Conservation (phyloP, 176 grass and related monocot genomes). For the Zoysia japonica region DNA sequence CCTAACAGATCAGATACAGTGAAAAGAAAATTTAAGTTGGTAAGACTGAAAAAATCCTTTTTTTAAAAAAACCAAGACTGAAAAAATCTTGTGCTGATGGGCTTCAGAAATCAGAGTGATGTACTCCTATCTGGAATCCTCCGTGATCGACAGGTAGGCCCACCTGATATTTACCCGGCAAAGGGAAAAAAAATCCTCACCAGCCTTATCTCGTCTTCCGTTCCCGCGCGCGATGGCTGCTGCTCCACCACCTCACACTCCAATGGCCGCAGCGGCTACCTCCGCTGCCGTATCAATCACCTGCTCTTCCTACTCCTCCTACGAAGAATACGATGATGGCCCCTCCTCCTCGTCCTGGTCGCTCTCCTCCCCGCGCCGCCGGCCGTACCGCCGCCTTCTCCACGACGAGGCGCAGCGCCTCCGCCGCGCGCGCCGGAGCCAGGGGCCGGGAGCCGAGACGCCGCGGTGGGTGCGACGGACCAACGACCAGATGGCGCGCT, state of each 20-base stretch:
- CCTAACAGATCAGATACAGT: no score
- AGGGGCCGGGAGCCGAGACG: slow-evolving; percentile 69
- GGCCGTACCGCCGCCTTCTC: slow-evolving; percentile 64
- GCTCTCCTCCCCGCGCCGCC: slow-evolving; percentile 31
- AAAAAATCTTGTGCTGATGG: no score
- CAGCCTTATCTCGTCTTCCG: no score
- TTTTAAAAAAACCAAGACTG: no score
- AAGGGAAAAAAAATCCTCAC: no score
- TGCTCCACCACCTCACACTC: slow-evolving; percentile 21
- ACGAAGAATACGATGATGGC: background rate
- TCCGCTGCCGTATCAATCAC: background rate
- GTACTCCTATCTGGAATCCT: no score
- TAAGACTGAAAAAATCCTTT: no score
- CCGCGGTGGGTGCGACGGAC: slow-evolving; percentile 86
- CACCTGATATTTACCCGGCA: no score
- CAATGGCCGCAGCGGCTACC: slow-evolving; percentile 15
- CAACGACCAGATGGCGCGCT: slow-evolving; percentile 70
- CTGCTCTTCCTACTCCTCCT: slow-evolving; percentile 9
- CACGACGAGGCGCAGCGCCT: slow-evolving; percentile 74
- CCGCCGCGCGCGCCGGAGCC: slow-evolving; percentile 62
- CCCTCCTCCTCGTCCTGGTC: slow-evolving; percentile 40
- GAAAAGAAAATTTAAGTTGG: no score
- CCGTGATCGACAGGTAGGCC: no score
- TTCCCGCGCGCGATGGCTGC: slow-evolving; percentile 7
- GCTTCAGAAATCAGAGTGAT: no score